A percentile compares a stretch with the other conserved stretches of the same genome.
Conservation (phyloP, 768 basidiomycete species). For the Tylopilus sp. region DNA sequence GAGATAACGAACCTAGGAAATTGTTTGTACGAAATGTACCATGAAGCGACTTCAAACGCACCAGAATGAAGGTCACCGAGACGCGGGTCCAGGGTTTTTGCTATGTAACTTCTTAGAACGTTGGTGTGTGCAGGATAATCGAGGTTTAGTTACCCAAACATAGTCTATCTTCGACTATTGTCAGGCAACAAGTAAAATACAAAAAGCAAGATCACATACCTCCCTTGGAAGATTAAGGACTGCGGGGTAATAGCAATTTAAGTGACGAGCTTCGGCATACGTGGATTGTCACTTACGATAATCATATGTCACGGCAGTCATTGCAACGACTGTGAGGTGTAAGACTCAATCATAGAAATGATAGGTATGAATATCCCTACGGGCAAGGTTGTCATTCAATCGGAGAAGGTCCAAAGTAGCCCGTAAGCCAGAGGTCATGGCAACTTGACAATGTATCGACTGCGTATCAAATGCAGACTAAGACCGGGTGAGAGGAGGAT, state of each 20-base stretch:
- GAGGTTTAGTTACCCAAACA: constrained; percentile 11
- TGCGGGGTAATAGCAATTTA: not conserved
- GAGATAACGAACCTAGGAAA: not conserved
- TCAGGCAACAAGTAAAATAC: not conserved
- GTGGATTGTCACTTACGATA: not conserved
- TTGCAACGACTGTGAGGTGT: not conserved
- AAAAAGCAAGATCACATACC: not conserved
- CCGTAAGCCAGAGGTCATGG: not conserved
- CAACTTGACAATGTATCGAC: too few relatives aligned
- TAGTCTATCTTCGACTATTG: constrained; percentile 9
- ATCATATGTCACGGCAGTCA: constrained; percentile 6
- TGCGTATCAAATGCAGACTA: too few relatives aligned
- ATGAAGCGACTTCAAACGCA: not conserved
- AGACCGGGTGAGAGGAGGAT: not conserved
- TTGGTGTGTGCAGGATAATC: too few relatives aligned
- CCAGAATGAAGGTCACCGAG: constrained; percentile 10
- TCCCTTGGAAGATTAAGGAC: constrained; percentile 9
- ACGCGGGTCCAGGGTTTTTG: constrained; percentile 7
- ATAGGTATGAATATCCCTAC: not conserved
- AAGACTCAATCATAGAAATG: not conserved
- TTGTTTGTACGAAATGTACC: not conserved
- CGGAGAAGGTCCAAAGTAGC: not conserved
- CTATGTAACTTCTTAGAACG: not conserved
- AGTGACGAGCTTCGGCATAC: not conserved
- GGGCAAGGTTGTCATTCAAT: not conserved